Base-by-base conservation (phyloP, 805 yeast genomes). In the Ogataea degrootiae region DNA sequence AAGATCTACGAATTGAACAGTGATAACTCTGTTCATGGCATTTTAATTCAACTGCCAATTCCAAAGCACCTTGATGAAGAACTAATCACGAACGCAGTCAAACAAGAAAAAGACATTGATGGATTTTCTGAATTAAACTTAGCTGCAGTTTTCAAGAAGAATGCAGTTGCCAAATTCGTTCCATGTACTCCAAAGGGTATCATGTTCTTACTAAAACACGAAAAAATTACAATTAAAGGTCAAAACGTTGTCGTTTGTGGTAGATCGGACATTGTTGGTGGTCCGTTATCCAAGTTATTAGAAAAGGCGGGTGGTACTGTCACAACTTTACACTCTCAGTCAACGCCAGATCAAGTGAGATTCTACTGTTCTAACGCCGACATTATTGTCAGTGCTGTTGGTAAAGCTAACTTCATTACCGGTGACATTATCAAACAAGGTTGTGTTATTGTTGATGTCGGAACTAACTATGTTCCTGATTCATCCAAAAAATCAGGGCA, bases 161-260 rank as follows among this genome's bases (percentile, higher is more conserved):
- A 88, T 45, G 97, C 97, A 21, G 63, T 72, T 35, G 96, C 97
- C 33, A 69, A 72, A 50, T 91, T 89, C 68, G 75, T 84, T 54
- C 98, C 99, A 34, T 92, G 98, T 71, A 92, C 99, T 29, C 99
- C 99, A 46, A 82, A 84, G 69, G 99, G 99, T 49, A 80, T 90
- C 59, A 83, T 92, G 73, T 85, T 82, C 60, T 72, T 92, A 60
- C 74, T 92, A 60, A 79, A 85, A 57, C 76, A 83, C 54, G 78
- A 87, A 42, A 81, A 84, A 8, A 79, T 88, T 23, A 68, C 72
- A 33, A 70, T 90, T 48, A 65, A 78, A n/a, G 97, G 97, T 47
- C 80, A 87, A 58, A 77, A 77, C 52, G 96, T 95, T 17, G 96
- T 91, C 49, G 98, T 92, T 21, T 73, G 94, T 50, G 98, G 99